Base-by-base conservation (phyloP, 2,329 filamentous ascomycete genomes). In the Cytospora piceae region DNA sequence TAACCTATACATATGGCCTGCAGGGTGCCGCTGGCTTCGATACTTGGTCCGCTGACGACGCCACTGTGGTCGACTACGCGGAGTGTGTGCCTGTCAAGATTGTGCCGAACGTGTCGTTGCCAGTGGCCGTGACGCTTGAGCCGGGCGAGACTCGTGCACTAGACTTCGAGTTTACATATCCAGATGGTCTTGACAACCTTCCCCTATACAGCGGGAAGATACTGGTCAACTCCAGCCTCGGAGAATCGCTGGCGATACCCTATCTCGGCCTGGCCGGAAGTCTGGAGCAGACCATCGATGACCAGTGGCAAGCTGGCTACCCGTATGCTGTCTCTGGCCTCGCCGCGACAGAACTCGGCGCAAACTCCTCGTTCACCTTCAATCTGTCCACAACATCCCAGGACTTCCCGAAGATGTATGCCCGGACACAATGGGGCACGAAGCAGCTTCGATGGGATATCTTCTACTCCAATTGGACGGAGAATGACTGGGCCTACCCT, bases 141-240 rank as follows among this genome's bases (percentile, higher is more conserved):
- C 58, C 66, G 17, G 63, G 63, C 2, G 58, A 66, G 56, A 66
- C 57, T 4, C 34, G n/a, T 3, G 60, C 59, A 24, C 49, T 60
- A 29, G 42, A 59, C 58, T 73, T 72, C 54, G 67, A 69, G 4
- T 71, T 73, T 39, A 63, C 58, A 7, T 39, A 37, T n/a, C 74
- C 73, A 4, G 34, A 52, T 27, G 69, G 71, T 9, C 68, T 75
- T 6, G 72, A 74, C 15, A 74, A 70, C 49, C 61, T 77, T n/a
- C 75, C 74, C 3, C 69, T 76, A 3, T 77, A 77, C 61, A 74
- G 73, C 58, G 75, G 75, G 22, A 75, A 76, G 65, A 69, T 77
- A 27, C 67, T 76, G 22, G 71, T 77, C 62, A 74, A 70, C 24
- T 72, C 71, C 22, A 70, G 71, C 62, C 74, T 75, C 32, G 73